Conservation (phyloP, 2,329 filamentous ascomycete genomes). For the Amauroascus niger region DNA sequence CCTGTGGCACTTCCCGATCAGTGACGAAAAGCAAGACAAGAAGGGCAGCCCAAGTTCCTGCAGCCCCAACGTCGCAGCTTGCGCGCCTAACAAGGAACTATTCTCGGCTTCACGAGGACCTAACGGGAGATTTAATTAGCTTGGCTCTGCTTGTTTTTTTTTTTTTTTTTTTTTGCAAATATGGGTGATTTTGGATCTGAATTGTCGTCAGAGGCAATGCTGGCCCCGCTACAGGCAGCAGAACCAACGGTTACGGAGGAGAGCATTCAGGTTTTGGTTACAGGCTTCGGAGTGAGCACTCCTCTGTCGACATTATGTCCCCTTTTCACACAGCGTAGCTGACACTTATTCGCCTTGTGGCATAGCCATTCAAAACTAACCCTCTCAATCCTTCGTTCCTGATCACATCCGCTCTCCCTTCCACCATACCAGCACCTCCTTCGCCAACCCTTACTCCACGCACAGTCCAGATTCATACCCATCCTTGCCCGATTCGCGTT, state of each 20-base stretch:
- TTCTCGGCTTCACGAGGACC: neutral
- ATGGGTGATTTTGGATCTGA: slow-evolving; percentile 17
- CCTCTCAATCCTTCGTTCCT: slow-evolving; percentile 72
- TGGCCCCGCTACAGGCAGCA: slow-evolving; percentile 12
- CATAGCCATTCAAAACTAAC: slow-evolving; percentile 64
- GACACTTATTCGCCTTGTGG: neutral
- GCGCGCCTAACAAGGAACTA: neutral
- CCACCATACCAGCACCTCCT: slow-evolving; percentile 45
- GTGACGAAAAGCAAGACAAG: no score
- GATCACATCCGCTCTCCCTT: slow-evolving; percentile 60
- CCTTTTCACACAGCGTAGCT: neutral
- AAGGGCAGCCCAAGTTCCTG: no score
- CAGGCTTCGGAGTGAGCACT: slow-evolving; percentile 37
- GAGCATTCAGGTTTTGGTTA: slow-evolving; percentile 43
- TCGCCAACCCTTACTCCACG: slow-evolving; percentile 20
- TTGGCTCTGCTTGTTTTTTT: neutral
- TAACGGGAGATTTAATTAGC: neutral
- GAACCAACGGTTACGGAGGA: slow-evolving; percentile 19
- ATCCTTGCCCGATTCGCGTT: slow-evolving; percentile 59
- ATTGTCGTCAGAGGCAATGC: slow-evolving; percentile 14
- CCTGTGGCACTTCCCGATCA: no score
- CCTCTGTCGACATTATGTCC: neutral
- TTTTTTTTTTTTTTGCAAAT: no score
- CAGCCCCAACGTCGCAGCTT: neutral
- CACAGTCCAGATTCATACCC: slow-evolving; percentile 38